These are phyloP conservation scores for Lepidium sativum DNA, from an alignment of 345 rosid species.

Conservation along the genomic window DNA sequence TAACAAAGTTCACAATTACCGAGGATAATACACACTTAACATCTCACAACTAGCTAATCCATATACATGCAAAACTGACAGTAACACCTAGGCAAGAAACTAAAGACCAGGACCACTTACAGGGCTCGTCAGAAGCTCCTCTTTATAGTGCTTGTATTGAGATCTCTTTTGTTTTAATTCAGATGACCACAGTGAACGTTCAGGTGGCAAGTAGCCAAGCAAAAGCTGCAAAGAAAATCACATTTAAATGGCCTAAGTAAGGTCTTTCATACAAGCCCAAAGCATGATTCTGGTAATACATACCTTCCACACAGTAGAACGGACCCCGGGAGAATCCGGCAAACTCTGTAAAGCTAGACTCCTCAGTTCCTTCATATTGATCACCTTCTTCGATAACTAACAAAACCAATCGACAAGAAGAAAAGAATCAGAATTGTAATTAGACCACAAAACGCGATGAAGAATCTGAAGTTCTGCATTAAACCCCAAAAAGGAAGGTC, in stretches of 20 bases:
- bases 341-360: conserved; percentile 78
- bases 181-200: conserved; percentile 72
- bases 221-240: conserved; percentile 52
- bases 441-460: neutral
- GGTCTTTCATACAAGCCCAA: neutral
- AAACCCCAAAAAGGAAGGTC: neutral
- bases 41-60: neutral
- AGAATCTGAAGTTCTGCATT: neutral
- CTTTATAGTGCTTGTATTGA: conserved; percentile 81
- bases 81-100: neutral
- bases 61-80: neutral
- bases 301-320: conserved; percentile 94
- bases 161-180: conserved; percentile 83
- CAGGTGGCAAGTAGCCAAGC: conserved; percentile 84
- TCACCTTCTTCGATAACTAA: conserved; percentile 77
- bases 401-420: neutral
- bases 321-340: conserved; percentile 80
- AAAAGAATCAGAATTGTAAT: neutral
- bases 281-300: neutral
- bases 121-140: conserved; percentile 88
- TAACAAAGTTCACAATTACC: neutral
- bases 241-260: no score
- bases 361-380: conserved; percentile 72
- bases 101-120: conserved; percentile 39
- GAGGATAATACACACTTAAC: neutral